Base-by-base conservation (phyloP, 169 alveolate species). In the Plasmodium gonderi region DNA sequence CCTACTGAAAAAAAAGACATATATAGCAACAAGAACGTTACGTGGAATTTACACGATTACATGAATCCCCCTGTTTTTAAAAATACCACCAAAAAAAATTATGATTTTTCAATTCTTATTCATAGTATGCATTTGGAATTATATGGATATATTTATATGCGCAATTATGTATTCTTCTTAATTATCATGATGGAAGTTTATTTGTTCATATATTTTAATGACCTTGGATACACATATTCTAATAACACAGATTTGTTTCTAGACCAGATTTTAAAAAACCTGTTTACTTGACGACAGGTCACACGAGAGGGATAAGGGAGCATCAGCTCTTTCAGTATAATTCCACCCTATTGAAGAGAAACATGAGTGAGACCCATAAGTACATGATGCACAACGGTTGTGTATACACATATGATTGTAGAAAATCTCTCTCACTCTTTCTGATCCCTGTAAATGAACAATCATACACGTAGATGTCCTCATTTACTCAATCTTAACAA, bases 251-350 rank as follows among this genome's bases (percentile, higher is more conserved):
- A 85, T 20, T 74, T 85, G 44, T 85, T 85, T 20, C 36, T 85
- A 14, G 79, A 85, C n/a, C 92, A 85, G 67, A 74, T 85, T 75
- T 75, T 85, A 38, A 85, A 85, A 75, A 72, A 85, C n/a, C 72
- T 85, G 14, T 85, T 85, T 42, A 85, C 87, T 4, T 85, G 67
- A 49, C n/a, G 31, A 40, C 49, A 23, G 12, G 33, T 6, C 69
- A 54, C 4, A 6, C 23, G 69, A 20, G 69, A 20, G 51, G 4
- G 51, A 6, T 42, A 4, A 9, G 51, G 51, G 51, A 6, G 51
- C 4, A 9, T 4, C 51, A 9, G 14, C 9, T 26, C 23, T 54
- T 5, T 26, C 36, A 31, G 69, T n/a, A 31, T 2, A 12, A 31
- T 3, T 9, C 69, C 0, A 54, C 67, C n/a, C n/a, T n/a, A n/a